Conservation (phyloP, 306 rosid species). For the Sphenostylis stenocarpa region DNA sequence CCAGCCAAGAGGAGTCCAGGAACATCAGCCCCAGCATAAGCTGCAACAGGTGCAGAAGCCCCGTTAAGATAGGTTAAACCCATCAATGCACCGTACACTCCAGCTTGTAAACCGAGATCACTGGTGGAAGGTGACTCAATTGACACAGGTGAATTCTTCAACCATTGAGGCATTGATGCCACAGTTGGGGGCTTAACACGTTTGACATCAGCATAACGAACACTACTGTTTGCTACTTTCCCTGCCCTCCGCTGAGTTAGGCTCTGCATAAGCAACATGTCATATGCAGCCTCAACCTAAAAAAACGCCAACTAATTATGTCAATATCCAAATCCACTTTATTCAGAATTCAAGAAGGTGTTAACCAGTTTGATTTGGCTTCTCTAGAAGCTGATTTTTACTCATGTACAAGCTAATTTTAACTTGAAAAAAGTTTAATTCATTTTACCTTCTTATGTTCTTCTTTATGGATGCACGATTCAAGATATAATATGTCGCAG, state of each 20-base stretch:
- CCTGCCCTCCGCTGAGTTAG: constrained; percentile 87
- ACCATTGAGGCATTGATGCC: constrained; percentile 81
- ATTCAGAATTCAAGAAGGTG: constrained; percentile 16
- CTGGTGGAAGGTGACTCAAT: constrained; percentile 72
- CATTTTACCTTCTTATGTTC: neutral
- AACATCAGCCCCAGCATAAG: constrained; percentile 79
- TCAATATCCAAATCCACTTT: constrained; percentile 11
- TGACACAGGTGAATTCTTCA: constrained; percentile 71
- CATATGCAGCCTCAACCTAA: constrained; percentile 98
- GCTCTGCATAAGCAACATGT: constrained; percentile 95
- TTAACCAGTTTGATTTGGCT: neutral
- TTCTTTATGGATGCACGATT: neutral
- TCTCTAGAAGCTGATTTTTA: neutral
- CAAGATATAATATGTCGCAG: neutral
- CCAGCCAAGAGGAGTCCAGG: constrained; percentile 98
- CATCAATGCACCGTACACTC: constrained; percentile 93
- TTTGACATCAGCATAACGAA: constrained; percentile 94
- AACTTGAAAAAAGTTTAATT: neutral
- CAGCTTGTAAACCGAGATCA: constrained; percentile 88
- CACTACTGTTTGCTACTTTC: constrained; percentile 68
- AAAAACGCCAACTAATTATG: constrained; percentile 16
- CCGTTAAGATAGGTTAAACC: constrained; percentile 79
- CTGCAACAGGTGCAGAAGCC: constrained; percentile 49
- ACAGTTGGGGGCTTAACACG: constrained; percentile 57
- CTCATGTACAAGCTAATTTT: neutral